Percentiles rank a stretch among this genome's conserved stretches.
Evolutionary conservation across 306 rosid species (phyloP).

Genomic region (Begonia masoniana): DNA sequence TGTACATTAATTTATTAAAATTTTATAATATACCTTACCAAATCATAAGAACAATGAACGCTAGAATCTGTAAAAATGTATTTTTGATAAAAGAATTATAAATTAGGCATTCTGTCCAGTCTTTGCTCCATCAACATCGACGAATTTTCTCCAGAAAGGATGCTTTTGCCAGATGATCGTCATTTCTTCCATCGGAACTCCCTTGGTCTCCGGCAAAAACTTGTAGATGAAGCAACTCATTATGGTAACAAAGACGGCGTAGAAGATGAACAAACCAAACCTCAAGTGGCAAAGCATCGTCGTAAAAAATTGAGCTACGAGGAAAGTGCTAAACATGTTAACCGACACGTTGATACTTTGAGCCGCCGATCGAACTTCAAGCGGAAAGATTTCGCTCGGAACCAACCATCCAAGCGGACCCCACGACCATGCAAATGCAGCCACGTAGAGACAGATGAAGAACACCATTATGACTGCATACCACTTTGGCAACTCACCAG

Average conservation of each 20-base stretch:
- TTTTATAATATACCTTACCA: too few relatives aligned
- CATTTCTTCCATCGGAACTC: constrained; percentile 94
- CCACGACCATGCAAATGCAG: constrained; percentile 98
- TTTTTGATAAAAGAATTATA: too few relatives aligned
- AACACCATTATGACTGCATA: constrained; percentile 78
- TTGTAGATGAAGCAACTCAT: constrained; percentile 46
- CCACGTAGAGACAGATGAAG: constrained; percentile 75
- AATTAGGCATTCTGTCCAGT: too few relatives aligned
- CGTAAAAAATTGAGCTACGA: constrained; percentile 65
- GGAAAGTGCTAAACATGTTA: constrained; percentile 82
- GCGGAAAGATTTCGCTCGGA: constrained; percentile 87
- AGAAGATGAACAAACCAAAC: constrained; percentile 79
- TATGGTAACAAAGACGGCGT: constrained; percentile 53
- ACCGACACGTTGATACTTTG: constrained; percentile 78
- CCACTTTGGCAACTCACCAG: constrained; percentile 72
- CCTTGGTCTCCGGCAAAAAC: constrained; percentile 75
- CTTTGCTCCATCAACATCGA: too few relatives aligned
- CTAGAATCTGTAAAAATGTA: too few relatives aligned
- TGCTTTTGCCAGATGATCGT: constrained; percentile 57
- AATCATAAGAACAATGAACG: too few relatives aligned
- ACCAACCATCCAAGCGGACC: constrained; percentile 96
- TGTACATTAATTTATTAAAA: too few relatives aligned
- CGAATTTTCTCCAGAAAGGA: too few relatives aligned
- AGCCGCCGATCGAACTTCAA: constrained; percentile 87
- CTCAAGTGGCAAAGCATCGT: constrained; percentile 77